Evolutionary conservation across 352 stramenopile species (phyloP).

Genomic region (Phytophthora pluvialis): DNA sequence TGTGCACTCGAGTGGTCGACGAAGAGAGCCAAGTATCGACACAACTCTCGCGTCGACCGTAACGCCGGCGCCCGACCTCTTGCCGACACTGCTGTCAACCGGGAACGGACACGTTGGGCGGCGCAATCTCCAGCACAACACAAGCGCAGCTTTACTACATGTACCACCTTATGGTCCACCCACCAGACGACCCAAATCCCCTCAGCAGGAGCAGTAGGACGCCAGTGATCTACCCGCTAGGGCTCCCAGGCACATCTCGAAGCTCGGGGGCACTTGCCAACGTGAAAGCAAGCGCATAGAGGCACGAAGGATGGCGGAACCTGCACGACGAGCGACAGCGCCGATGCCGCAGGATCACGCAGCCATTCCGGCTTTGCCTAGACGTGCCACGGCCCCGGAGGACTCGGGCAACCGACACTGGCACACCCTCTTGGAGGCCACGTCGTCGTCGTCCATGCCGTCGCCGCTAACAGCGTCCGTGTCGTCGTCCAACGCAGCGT

Average conservation of each 20-base stretch:
- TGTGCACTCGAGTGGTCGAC: constrained; percentile 21
- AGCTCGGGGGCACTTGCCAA: constrained; percentile 32
- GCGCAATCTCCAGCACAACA: constrained; percentile 3
- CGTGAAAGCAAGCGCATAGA: constrained; percentile 22
- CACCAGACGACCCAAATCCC: constrained; percentile 40
- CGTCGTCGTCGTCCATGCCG: constrained; percentile 11
- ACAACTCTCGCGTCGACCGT: not conserved
- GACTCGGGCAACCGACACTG: constrained; percentile 6
- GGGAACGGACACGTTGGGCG: constrained; percentile 20
- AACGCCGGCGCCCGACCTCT: constrained; percentile 19
- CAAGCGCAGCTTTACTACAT: constrained; percentile 5
- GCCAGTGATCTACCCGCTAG: constrained; percentile 13
- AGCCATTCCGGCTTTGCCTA: constrained; percentile 21
- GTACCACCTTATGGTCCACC: constrained; percentile 28
- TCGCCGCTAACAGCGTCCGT: constrained; percentile 9
- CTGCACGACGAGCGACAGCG: constrained; percentile 33
- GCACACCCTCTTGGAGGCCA: constrained; percentile 23
- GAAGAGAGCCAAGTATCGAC: constrained; percentile 11
- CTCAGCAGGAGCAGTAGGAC: constrained; percentile 12
- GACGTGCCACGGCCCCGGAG: constrained; percentile 28
- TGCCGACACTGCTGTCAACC: constrained; percentile 30
- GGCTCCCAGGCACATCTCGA: constrained; percentile 15
- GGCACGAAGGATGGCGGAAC: constrained; percentile 28
- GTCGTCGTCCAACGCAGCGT: constrained; percentile 26
- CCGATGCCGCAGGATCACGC: constrained; percentile 17